phyloP scores from a whole-genome alignment of 805 yeast species.

The Wickerhamomyces chaumierensis region DNA sequence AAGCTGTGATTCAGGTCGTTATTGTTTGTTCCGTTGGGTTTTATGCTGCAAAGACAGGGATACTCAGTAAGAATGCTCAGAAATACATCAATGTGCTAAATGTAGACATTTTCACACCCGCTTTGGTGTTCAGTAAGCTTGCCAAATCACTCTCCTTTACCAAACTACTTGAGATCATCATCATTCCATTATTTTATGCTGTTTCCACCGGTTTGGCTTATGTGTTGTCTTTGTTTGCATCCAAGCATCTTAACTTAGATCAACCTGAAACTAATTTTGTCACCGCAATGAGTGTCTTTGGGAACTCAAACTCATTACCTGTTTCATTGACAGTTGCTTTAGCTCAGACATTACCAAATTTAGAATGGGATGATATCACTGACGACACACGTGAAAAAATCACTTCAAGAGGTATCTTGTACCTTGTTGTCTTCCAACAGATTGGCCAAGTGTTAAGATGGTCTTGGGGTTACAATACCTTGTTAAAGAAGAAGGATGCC shows the following conservation, averaged over 20 bases:
- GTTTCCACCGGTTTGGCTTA: conserved; percentile 71
- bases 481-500: conserved; percentile 42
- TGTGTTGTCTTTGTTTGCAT: conserved; percentile 44
- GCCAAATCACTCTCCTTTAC: conserved; percentile 57
- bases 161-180: conserved; percentile 67
- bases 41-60: conserved; percentile 65
- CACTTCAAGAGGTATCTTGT: conserved; percentile 69
- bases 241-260: conserved; percentile 46
- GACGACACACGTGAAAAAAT: conserved; percentile 58
- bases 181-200: conserved; percentile 80
- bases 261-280: conserved; percentile 80
- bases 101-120: conserved; percentile 91
- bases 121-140: conserved; percentile 79
- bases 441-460: conserved; percentile 75
- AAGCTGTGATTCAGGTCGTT: conserved; percentile 87
- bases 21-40: conserved; percentile 80
- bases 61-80: conserved; percentile 64
- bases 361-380: conserved; percentile 64
- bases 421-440: conserved; percentile 68
- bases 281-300: conserved; percentile 94
- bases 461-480: conserved; percentile 79
- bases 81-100: conserved; percentile 66
- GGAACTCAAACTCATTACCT: conserved; percentile 90
- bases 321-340: conserved; percentile 79
- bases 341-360: conserved; percentile 63